These are phyloP conservation scores for Pulveroboletus sp. DNA, from an alignment of 768 basidiomycete species.

Conservation along the genomic window DNA sequence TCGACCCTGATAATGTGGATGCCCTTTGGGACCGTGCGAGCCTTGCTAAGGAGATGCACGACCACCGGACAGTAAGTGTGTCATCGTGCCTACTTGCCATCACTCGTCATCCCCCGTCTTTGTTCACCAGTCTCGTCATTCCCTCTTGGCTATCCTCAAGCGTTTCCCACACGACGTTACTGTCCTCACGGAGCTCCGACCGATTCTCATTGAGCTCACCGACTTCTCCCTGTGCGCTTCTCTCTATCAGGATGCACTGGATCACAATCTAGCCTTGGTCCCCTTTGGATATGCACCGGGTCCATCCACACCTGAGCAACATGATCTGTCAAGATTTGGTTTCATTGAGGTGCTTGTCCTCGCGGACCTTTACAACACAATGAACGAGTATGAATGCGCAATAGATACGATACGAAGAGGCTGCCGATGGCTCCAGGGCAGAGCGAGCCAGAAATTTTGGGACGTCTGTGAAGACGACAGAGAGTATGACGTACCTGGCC, in stretches of 20 bases:
- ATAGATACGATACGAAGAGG: not conserved
- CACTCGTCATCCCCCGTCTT: not conserved
- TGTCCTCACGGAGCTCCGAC: conserved; percentile 72
- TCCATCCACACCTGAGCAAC: conserved; percentile 4
- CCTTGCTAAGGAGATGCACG: not conserved
- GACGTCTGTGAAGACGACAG: not conserved
- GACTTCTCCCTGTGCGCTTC: not conserved
- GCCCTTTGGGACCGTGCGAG: not conserved
- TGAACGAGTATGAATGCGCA: not conserved
- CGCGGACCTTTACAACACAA: not conserved
- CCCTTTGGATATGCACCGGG: conserved; percentile 4
- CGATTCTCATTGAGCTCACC: not conserved
- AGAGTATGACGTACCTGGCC: conserved; percentile 40
- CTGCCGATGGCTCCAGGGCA: not conserved
- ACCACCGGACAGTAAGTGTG: not conserved
- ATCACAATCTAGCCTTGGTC: not conserved
- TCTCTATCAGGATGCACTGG: not conserved
- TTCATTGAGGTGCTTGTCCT: conserved; percentile 7
- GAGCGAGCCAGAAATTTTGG: not conserved
- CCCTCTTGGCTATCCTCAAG: not conserved
- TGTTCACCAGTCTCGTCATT: not conserved
- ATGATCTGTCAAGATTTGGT: conserved; percentile 10
- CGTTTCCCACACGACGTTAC: conserved; percentile 56
- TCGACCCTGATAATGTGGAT: not conserved
- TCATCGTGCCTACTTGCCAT: not conserved